phyloP scores from a whole-genome alignment of 192 early-diverging fungal species.

The Linnemannia hyalina region DNA sequence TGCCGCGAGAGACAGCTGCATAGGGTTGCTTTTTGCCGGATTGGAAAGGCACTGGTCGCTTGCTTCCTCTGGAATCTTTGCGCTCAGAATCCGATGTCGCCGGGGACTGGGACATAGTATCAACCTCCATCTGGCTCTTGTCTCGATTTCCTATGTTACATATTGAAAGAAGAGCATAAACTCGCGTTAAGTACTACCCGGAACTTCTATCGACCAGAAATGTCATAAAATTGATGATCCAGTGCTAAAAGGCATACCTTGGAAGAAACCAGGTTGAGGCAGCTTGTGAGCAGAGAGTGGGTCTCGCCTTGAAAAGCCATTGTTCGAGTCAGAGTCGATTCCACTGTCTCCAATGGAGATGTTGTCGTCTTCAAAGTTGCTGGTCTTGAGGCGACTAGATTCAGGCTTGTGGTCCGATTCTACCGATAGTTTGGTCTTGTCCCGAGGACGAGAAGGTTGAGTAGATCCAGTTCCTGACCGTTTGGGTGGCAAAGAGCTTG shows the following conservation, averaged over 20 bases:
- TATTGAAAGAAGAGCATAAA: neutral
- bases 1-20: conserved; percentile 31
- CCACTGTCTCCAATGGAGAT: conserved; percentile 54
- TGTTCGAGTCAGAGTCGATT: conserved; percentile 54
- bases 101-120: conserved; percentile 19
- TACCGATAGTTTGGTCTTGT: conserved; percentile 4
- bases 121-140: conserved; percentile 5
- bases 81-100: conserved; percentile 40
- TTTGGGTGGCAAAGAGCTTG: neutral
- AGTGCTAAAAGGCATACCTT: conserved; percentile 11
- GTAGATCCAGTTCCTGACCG: neutral
- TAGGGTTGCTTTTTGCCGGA: conserved; percentile 48
- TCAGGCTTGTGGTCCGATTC: conserved; percentile 4
- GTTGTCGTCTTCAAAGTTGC: conserved; percentile 32
- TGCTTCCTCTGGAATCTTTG: conserved; percentile 1
- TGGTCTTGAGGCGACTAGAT: neutral
- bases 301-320: conserved; percentile 19
- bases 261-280: neutral
- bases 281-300: conserved; percentile 18
- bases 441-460: conserved; percentile 18
- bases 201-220: neutral
- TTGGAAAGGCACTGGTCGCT: conserved; percentile 1
- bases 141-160: conserved; percentile 29
- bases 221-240: neutral
- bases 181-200: neutral